Base-by-base conservation (phyloP, 163 green algal genomes). In the Scenedesmus sp. region DNA sequence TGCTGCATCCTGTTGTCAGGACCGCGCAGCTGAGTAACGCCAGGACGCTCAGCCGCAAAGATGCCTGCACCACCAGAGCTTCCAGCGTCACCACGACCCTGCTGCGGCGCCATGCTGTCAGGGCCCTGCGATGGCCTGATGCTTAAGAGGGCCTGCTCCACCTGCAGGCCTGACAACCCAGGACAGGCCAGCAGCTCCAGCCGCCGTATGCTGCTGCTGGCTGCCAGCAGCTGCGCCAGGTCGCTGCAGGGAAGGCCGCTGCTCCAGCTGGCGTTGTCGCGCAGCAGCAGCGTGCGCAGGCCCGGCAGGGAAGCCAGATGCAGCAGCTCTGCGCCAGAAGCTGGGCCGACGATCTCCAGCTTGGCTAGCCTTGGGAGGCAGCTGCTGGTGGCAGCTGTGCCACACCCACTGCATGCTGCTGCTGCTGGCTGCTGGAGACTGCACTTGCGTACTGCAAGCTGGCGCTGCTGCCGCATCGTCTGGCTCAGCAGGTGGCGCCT, bases 191-290 rank as follows among this genome's bases (percentile, higher is more conserved):
- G 16, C 37, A 89, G 30, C 37, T 61, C 59, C 24, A 89, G 22
- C 4, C 10, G 37, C 12, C 61, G 6, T 22, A 89, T 43, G 24
- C 61, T 68, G 61, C 40, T 81, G 24, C 37, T 43, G 16, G 37
- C 46, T 7, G 46, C 30, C 6, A 81, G 18, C 37, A 89, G 59
- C 42, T 61, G 24, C 22, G 42, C 83, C 26, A 89, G n/a, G 22
- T 44, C 26, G 6, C 20, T 24, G 33, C 18, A 43, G 1, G 83
- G 61, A 24, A 89, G 20, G 20, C 83, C 83, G 37, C 83, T 89
- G 26, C 83, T 89, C 83, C 83, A 89, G 22, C 42, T 49, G 2
- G 15, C 9, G 61, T 89, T 89, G 83, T 89, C 61, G 3, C 83
- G 44, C 37, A 89, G 37, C 24, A 61, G 10, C 37, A 89, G 59